Evolutionary conservation across 257 asterid species (phyloP).

Genomic region (Nicotiana sylvestris): DNA sequence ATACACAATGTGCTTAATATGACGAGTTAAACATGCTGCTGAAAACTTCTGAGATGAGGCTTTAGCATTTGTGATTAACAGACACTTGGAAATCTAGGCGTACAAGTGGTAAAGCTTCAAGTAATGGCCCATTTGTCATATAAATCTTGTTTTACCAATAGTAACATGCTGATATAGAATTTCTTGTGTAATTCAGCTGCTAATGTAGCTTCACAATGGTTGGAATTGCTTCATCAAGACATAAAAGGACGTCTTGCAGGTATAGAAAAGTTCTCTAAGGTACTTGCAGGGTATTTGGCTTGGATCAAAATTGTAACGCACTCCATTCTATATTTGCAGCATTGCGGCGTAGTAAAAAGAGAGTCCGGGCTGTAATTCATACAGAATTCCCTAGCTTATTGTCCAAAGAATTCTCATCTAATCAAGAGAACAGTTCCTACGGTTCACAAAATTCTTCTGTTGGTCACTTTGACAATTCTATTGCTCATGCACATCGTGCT

Average conservation of each 20-base stretch:
- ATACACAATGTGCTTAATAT: background rate
- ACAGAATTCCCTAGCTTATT: slow-evolving; percentile 66
- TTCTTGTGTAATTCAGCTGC: slow-evolving; percentile 12
- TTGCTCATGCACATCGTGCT: slow-evolving; percentile 47
- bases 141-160: background rate
- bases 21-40: background rate
- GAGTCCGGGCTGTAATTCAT: slow-evolving; percentile 63
- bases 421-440: slow-evolving; percentile 30
- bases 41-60: background rate
- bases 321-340: slow-evolving; percentile 43
- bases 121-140: background rate
- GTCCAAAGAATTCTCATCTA: slow-evolving; percentile 60
- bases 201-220: slow-evolving; percentile 80
- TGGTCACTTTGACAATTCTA: slow-evolving; percentile 29
- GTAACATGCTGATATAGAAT: background rate
- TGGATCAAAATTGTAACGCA: slow-evolving; percentile 4
- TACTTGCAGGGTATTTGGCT: background rate
- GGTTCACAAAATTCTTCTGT: slow-evolving; percentile 14
- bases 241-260: slow-evolving; percentile 87
- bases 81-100: background rate
- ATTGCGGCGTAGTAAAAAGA: slow-evolving; percentile 69
- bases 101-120: background rate
- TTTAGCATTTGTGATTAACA: background rate
- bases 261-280: slow-evolving; percentile 16
- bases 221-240: slow-evolving; percentile 91